Conservation (phyloP, 1,284 basidiomycete genomes). For the Ceratobasidium sp. region DNA sequence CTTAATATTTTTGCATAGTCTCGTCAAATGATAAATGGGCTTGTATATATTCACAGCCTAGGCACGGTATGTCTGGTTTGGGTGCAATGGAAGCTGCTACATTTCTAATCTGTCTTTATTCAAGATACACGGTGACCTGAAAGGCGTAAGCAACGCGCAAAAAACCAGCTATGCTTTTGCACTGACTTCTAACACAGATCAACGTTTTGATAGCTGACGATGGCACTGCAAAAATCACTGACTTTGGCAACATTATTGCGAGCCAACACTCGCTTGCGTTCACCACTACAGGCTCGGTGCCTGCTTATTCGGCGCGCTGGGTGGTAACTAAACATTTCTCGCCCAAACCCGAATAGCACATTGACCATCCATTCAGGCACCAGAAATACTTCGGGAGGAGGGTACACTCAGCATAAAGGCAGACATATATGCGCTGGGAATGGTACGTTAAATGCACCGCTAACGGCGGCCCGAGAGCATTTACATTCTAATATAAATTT, state of each 20-base stretch:
- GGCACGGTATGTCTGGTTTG: neutral
- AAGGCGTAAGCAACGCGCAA: neutral
- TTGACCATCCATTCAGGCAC: neutral
- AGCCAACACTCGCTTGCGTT: neutral
- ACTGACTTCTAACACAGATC: neutral
- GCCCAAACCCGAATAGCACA: no score
- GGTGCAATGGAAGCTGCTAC: neutral
- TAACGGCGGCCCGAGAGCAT: neutral
- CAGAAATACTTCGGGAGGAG: neutral
- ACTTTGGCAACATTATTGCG: conserved; percentile 6
- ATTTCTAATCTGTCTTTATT: no score
- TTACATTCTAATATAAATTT: neutral
- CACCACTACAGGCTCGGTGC: neutral
- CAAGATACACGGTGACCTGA: conserved; percentile 10
- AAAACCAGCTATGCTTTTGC: neutral
- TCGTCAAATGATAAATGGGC: neutral
- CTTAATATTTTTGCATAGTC: neutral
- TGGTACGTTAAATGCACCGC: neutral
- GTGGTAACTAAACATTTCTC: neutral
- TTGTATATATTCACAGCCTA: neutral
- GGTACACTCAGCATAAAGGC: neutral
- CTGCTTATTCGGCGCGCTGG: neutral
- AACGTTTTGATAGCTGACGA: neutral
- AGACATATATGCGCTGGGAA: conserved; percentile 24
- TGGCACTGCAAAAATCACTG: neutral